Conservation (phyloP, 2,329 filamentous ascomycete genomes). For the Alternaria incomplexa region DNA sequence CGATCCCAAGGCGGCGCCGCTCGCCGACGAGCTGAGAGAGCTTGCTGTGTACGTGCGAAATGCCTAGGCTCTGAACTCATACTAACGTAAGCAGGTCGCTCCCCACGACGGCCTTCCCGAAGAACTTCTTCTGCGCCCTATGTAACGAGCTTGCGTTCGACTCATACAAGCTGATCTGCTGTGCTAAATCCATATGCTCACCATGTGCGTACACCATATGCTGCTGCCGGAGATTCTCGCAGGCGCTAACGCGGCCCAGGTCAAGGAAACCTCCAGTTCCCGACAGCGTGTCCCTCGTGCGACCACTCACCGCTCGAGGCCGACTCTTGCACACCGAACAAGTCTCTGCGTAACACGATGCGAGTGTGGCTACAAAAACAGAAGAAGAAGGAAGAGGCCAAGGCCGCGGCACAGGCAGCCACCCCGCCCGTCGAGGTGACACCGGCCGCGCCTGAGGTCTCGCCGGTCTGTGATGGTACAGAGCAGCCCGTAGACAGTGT, state of each 20-base stretch:
- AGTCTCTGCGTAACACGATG: conserved; percentile 88
- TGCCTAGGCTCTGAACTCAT: not conserved
- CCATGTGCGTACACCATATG: conserved; percentile 67
- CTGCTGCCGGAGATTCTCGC: not conserved
- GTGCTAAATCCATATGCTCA: conserved; percentile 93
- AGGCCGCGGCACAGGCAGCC: conserved; percentile 37
- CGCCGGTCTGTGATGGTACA: conserved; percentile 22
- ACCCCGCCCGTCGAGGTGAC: conserved; percentile 32
- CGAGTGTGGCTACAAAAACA: conserved; percentile 92
- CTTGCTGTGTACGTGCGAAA: conserved; percentile 36
- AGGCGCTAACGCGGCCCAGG: conserved; percentile 27
- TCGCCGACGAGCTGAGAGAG: conserved; percentile 42
- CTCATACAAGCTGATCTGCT: conserved; percentile 90
- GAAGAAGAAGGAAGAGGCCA: conserved; percentile 62
- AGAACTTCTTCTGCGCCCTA: conserved; percentile 91
- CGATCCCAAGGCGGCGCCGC: conserved; percentile 42
- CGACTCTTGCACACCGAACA: conserved; percentile 86
- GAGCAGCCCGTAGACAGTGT: conserved; percentile 40
- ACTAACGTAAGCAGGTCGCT: conserved; percentile 66
- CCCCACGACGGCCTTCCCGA: conserved; percentile 84
- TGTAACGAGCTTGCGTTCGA: conserved; percentile 92
- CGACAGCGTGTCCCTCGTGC: conserved; percentile 87
- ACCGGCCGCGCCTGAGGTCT: conserved; percentile 27
- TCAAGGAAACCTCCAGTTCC: conserved; percentile 61
- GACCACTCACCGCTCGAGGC: conserved; percentile 87